Evolutionary conservation across 2,329 filamentous ascomycete genomes (phyloP).

Genomic region (Xylariomycetidae sp.): DNA sequence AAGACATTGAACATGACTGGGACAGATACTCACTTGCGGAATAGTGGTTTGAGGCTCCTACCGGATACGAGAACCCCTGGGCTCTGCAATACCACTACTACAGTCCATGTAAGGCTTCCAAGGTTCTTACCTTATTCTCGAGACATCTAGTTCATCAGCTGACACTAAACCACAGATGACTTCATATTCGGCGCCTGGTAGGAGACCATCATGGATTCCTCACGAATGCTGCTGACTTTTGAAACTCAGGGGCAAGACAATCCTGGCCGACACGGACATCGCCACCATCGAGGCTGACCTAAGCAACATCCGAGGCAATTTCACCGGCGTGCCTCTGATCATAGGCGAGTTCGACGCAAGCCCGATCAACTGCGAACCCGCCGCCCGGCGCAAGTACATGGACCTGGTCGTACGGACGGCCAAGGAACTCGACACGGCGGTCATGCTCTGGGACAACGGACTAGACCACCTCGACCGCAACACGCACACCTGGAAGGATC

Average conservation of each 20-base stretch:
- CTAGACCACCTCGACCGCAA: conserved; percentile 49
- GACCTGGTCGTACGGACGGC: conserved; percentile 48
- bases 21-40: no score
- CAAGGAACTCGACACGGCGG: conserved; percentile 42
- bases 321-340: conserved; percentile 49
- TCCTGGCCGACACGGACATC: conserved; percentile 51
- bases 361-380: conserved; percentile 45
- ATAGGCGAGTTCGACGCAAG: conserved; percentile 55
- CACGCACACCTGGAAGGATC: conserved; percentile 45
- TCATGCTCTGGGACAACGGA: conserved; percentile 57
- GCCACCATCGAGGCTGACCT: conserved; percentile 44
- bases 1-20: no score
- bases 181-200: conserved; percentile 41
- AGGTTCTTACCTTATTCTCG: no score
- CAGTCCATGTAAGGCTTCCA: no score
- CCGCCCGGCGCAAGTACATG: conserved; percentile 54
- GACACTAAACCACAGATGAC: no score
- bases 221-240: background rate
- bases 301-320: conserved; percentile 46
- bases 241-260: conserved; percentile 49
- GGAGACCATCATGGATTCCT: background rate
- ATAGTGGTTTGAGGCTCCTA: conserved; percentile 49
- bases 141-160: no score
- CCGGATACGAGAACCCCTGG: conserved; percentile 50
- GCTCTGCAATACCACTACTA: conserved; percentile 61